Evolutionary conservation across 371 early-diverging fungal species (phyloP).

Genomic region (Mortierella sp.): DNA sequence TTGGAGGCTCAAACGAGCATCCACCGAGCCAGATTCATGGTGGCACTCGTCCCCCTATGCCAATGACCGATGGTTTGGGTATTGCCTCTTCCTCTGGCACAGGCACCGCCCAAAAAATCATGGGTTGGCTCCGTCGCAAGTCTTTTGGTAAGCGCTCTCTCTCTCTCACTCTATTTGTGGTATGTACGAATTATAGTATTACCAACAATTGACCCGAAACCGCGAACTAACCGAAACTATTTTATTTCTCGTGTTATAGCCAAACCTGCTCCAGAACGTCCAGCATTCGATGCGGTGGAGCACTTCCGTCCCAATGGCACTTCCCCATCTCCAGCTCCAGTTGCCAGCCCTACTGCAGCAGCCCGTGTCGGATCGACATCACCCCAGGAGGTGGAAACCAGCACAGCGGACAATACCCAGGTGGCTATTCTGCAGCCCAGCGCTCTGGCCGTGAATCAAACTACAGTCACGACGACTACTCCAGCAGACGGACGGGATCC

Average conservation of each 20-base stretch:
- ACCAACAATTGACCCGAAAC: too few species aligned
- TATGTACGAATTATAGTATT: too few species aligned
- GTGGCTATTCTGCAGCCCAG: conserved; percentile 17
- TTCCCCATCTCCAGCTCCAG: conserved; percentile 26
- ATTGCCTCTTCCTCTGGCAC: conserved; percentile 50
- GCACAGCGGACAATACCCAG: neutral
- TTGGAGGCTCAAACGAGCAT: conserved; percentile 59
- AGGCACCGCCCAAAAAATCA: conserved; percentile 74
- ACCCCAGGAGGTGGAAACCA: conserved; percentile 24
- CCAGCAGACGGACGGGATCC: conserved; percentile 27
- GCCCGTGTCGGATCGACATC: conserved; percentile 32
- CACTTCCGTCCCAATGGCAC: conserved; percentile 23
- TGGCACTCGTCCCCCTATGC: conserved; percentile 37
- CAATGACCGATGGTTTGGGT: conserved; percentile 14
- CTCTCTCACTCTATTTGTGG: too few species aligned
- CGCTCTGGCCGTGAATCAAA: conserved; percentile 11
- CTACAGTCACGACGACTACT: neutral
- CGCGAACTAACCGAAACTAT: neutral
- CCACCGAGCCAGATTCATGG: conserved; percentile 41
- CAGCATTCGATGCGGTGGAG: conserved; percentile 23
- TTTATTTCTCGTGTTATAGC: conserved; percentile 14
- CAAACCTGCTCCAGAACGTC: conserved; percentile 35
- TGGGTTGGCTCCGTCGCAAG: conserved; percentile 81
- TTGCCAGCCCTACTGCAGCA: neutral
- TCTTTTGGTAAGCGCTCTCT: conserved; percentile 64